Base-by-base conservation (phyloP, 2,329 filamentous ascomycete genomes). In the Nemania sp. region DNA sequence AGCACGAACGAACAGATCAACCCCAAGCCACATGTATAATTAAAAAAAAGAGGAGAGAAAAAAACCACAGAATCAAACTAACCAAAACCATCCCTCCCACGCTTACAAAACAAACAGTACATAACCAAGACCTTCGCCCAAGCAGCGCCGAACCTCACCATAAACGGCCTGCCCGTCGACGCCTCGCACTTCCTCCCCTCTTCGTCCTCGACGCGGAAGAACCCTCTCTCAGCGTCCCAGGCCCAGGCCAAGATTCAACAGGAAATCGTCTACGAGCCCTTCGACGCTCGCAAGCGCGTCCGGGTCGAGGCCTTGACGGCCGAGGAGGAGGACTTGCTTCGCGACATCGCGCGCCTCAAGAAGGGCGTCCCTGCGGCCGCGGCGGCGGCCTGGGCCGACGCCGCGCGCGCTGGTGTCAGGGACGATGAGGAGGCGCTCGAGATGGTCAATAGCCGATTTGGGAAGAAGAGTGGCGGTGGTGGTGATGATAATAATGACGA, bases 311-410 rank as follows among this genome's bases (percentile, higher is more conserved):
- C 84, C 39, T 80, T 88, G n/a, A 80, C 83, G 62, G 78, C 82
- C 61, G 80, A 87, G 60, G 86, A 89, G 67, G 86, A 88, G 70
- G 84, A 85, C 68, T 79, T 89, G 2, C 81, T 88, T 46, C 83
- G 86, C 65, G 83, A 87, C 68, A 86, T 89, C 67, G 86, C 86
- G 7, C 75, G 77, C 32, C 77, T 87, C n/a, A 87, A 87, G 72
- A 80, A 81, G 63, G 73, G 75, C 62, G 80, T 85, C 1, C 84
- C 84, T 18, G 71, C 69, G 15, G 69, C 75, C 10, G 78, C 79
- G 0, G 82, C 84, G 9, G 68, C 72, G 3, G 66, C 74, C 37
- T 78, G 79, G 66, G 76, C 79, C 43, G 76, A 79, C 45, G 72
- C 71, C 20, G 70, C 81, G 20, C 72, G 74, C 47, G 71, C 73